phyloP scores from a whole-genome alignment of 495 filamentous ascomycete genomes.

The Penicillium diatomitis region DNA sequence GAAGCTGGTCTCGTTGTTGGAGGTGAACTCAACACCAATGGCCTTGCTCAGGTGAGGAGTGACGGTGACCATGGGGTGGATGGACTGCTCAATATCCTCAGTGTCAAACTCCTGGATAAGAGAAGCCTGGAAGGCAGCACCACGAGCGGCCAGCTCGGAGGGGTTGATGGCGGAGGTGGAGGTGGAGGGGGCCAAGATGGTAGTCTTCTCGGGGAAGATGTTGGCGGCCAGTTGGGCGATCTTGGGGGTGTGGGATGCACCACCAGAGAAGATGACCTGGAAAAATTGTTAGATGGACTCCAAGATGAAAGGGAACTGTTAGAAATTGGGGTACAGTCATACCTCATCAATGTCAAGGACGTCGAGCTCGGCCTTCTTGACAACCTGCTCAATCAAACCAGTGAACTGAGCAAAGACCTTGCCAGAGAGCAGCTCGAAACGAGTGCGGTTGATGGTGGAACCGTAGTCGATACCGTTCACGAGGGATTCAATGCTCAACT shows the following conservation, averaged over 20 bases:
- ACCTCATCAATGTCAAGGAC: constrained; percentile 82
- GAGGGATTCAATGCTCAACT: constrained; percentile 82
- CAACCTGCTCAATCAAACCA: constrained; percentile 68
- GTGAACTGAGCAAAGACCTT: constrained; percentile 83
- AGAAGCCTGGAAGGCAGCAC: constrained; percentile 90
- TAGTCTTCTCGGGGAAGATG: constrained; percentile 75
- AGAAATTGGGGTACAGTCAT: neutral
- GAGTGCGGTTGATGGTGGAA: constrained; percentile 81
- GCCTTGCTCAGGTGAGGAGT: constrained; percentile 82
- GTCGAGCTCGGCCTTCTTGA: constrained; percentile 89
- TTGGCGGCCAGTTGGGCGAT: constrained; percentile 65
- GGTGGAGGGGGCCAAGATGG: constrained; percentile 75
- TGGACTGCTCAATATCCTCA: constrained; percentile 91
- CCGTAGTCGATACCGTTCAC: constrained; percentile 83
- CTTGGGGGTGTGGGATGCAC: constrained; percentile 86
- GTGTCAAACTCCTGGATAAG: constrained; percentile 85
- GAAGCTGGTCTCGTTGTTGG: constrained; percentile 58
- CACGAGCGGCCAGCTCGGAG: constrained; percentile 77
- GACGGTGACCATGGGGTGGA: constrained; percentile 89
- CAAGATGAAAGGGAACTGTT: neutral
- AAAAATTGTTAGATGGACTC: constrained; percentile 10
- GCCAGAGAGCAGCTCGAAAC: constrained; percentile 81
- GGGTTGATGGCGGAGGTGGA: constrained; percentile 76
- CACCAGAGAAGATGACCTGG: constrained; percentile 77
- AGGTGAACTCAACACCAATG: constrained; percentile 73